These are phyloP conservation scores for Arabidopsis arenosa DNA, from an alignment of 345 rosid species.

Conservation along the genomic window DNA sequence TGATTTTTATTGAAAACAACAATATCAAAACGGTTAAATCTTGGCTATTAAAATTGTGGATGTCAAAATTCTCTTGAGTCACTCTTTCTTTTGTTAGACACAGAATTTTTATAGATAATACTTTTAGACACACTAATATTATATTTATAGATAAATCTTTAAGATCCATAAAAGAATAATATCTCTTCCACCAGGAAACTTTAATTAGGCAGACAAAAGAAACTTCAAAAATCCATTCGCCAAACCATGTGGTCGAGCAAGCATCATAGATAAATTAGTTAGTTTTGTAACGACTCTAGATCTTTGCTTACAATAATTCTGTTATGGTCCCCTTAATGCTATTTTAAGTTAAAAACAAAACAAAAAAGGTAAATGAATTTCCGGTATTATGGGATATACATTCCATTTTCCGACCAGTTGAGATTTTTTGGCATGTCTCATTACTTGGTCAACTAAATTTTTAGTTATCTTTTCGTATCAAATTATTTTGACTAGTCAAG, in stretches of 20 bases:
- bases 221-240: too few relatives aligned
- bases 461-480: neutral
- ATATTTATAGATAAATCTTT: too few relatives aligned
- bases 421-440: neutral
- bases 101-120: too few relatives aligned
- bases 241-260: too few relatives aligned
- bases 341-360: too few relatives aligned
- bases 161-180: too few relatives aligned
- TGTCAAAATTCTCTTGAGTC: too few relatives aligned
- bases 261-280: neutral
- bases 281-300: neutral
- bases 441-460: conserved; percentile 2
- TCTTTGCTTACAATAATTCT: neutral
- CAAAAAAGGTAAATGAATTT: neutral
- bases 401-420: neutral
- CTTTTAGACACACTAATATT: too few relatives aligned
- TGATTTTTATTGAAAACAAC: too few relatives aligned
- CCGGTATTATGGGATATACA: neutral
- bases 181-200: too few relatives aligned
- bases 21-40: neutral
- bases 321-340: neutral
- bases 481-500: conserved; percentile 28
- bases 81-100: too few relatives aligned
- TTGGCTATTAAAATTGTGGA: neutral
- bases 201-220: too few relatives aligned